Base-by-base conservation (phyloP, 495 filamentous ascomycete genomes). In the Thermothielavioides terrestris region DNA sequence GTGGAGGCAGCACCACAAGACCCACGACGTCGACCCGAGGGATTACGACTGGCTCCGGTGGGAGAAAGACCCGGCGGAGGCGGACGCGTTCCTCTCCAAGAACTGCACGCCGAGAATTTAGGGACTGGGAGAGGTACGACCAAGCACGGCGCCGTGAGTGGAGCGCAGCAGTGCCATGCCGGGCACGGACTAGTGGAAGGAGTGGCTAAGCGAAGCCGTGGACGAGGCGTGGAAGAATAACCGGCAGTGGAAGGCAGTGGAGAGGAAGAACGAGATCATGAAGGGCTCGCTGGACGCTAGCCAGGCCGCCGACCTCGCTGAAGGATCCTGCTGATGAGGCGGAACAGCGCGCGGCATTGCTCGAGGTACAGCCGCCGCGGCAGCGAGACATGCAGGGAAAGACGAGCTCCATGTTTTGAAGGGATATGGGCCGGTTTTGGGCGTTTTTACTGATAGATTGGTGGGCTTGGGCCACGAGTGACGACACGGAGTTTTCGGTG, bases 171-270 rank as follows among this genome's bases (percentile, higher is more conserved):
- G 75, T 10, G 68, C 73, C 3, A 71, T 75, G 9, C 77, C 78
- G 3, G 50, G 55, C 6, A 79, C 77, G 12, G 53, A 59, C 0
- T 60, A 73, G 50, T 80, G 77, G 77, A 59, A 68, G 35, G 52
- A 60, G 52, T 82, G 77, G 78, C 64, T 80, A 7, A 52, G 61
- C 7, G 67, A 77, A 52, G 77, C 77, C 3, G 52, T 64, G 21
- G 35, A 50, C n/a, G 69, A 63, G 21, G 71, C 68, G 10, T 61
- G 63, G 30, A 37, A 46, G 1, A 55, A 54, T 7, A 54, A 69
- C 2, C 46, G 47, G 15, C 28, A 49, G 0, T 81, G 77, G 77
- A 50, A 61, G n/a, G 63, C 75, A n/a, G 77, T 77, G 10, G 64
- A 34, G 20, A 59, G 70, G 28, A 73, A 74, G 62, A 65, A 76